Evolutionary conservation across 306 rosid species (phyloP).

Genomic region (Vigna nakashimae): DNA sequence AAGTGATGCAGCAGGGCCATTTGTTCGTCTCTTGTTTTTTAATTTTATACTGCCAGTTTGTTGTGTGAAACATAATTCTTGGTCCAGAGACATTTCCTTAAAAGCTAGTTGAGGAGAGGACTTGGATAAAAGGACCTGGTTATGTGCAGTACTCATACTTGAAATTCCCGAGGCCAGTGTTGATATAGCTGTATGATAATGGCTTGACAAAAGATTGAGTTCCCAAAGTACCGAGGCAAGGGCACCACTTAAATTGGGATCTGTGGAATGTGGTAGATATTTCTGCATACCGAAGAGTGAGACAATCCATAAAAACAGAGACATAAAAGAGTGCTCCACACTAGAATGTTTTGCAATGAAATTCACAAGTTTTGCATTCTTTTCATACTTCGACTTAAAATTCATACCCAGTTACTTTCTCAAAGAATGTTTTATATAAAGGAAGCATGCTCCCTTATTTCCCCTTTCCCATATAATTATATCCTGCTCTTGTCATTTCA

Average conservation of each 20-base stretch:
- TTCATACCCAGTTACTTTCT: conserved; percentile 16
- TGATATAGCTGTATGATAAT: conserved; percentile 82
- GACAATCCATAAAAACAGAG: conserved; percentile 24
- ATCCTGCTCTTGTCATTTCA: conserved; percentile 8
- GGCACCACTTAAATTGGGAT: conserved; percentile 96
- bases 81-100: conserved; percentile 69
- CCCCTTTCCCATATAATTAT: conserved; percentile 1
- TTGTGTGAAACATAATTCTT: conserved; percentile 58
- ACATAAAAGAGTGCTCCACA: conserved; percentile 3
- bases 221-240: conserved; percentile 98
- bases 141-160: conserved; percentile 62
- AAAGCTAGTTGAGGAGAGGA: conserved; percentile 82
- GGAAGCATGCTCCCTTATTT: conserved; percentile 20
- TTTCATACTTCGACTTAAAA: neutral
- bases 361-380: neutral
- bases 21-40: conserved; percentile 59
- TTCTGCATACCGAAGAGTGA: conserved; percentile 61
- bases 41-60: conserved; percentile 48
- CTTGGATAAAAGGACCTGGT: conserved; percentile 65
- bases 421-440: too few species aligned
- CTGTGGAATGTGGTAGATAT: conserved; percentile 80
- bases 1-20: conserved; percentile 44
- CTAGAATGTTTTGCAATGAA: conserved; percentile 15
- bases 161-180: conserved; percentile 69
- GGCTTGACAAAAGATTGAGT: conserved; percentile 76